Base-by-base conservation (phyloP, 352 stramenopile species). In the Globisporangium barbulae region DNA sequence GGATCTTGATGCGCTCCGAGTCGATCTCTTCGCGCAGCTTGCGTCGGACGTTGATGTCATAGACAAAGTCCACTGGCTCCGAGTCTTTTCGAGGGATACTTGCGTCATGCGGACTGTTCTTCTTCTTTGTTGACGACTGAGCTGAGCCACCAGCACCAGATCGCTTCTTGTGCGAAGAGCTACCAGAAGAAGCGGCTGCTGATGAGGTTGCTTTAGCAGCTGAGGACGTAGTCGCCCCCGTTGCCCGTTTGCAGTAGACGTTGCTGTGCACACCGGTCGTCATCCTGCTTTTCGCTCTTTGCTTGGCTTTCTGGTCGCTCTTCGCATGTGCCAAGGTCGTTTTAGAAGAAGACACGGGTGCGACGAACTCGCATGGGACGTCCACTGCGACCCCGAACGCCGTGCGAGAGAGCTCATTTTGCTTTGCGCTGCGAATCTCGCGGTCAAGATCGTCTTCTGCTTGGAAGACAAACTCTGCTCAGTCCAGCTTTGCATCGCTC, bases 21-120 rank as follows among this genome's bases (percentile, higher is more conserved):
- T 93, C 85, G 47, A 91, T 68, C 53, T 78, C 66, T n/a, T 85
- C 71, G 5, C 85, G 77, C 31, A 93, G 66, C 53, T 66, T 64
- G 33, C 81, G 75, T 30, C 84, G 73, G 15, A 81, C 64, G 44
- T 69, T 59, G 30, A 90, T 56, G 64, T 93, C 82, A 67, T 93
- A 93, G 4, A 90, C 79, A 68, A 88, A 93, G 58, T 93, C 84
- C 3, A 90, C 57, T 0, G 66, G 54, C 21, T 77, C 62, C 57
- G 42, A 54, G 6, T 33, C 55, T 61, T 47, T 28, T 19, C 22
- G 70, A 6, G 35, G 0, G 30, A 54, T 30, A 2, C n/a, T 41
- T 28, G 47, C 25, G 5, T 13, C 37, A 3, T n/a, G 17, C 17
- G 21, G 39, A 10, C 19, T 37, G 8, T 45, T 21, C 60, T 55